Base-by-base conservation (phyloP, 352 stramenopile species). In the Globisporangium takayamanum region DNA sequence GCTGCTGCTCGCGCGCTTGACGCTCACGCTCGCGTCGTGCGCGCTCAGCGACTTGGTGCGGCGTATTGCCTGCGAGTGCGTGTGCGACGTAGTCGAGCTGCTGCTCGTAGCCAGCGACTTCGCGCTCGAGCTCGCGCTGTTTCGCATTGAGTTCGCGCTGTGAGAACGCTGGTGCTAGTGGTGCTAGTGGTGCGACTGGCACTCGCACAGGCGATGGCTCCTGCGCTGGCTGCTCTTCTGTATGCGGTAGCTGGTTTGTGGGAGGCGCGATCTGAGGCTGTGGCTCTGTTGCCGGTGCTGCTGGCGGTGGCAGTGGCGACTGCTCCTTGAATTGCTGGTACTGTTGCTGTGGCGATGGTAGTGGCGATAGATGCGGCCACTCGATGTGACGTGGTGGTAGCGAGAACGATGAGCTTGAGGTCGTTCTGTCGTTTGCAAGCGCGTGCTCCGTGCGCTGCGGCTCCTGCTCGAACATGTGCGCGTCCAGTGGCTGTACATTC, bases 21-120 rank as follows among this genome's bases (percentile, higher is more conserved):
- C 79, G 79, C 42, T 82, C 74, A 11, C 66, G 57, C 36, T 88
- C 74, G 22, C 80, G 76, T 26, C 67, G 62, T 11, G 63, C 67
- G 18, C 79, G 80, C 55, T 77, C 74, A 42, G 78, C 64, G 39
- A 78, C 69, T 46, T 93, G 84, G 59, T 89, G 84, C 14, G 74
- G 72, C 8, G 80, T 93, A 52, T 85, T 60, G 0, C 80, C 78
- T 18, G 74, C 74, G 15, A 93, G 58, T 18, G 74, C 84, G 22
- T 80, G 67, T 15, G 74, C 84, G n/a, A 93, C 55, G 58, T 87
- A 76, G 54, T 86, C 57, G 33, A 87, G 69, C 18, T 74, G 73
- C 26, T 74, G 55, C 53, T 78, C 56, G 46, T 81, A 89, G 7
- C 53, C 60, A 3, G 57, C 59, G 47, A 88, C 57, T 39, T 89